Percentiles rank a stretch among this genome's conserved stretches.
Evolutionary conservation across 768 basidiomycete species (phyloP).

Genomic region (Lactifluus pinguis): DNA sequence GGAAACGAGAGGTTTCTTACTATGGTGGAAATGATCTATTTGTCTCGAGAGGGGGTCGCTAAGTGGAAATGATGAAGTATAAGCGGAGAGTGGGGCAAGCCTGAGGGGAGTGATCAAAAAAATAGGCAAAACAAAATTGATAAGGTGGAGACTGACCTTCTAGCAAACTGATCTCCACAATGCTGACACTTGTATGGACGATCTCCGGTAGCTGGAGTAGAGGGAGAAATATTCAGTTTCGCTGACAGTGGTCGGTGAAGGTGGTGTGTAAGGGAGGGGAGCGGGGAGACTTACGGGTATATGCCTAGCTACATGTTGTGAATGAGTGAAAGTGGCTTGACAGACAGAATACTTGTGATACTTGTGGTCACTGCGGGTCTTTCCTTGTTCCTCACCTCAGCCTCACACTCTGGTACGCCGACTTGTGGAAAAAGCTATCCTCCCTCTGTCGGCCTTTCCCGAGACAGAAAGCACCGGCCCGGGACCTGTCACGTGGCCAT

Average conservation of each 20-base stretch:
- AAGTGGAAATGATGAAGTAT: background rate
- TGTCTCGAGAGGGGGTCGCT: slow-evolving; percentile 83
- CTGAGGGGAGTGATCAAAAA: background rate
- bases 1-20: slow-evolving; percentile 48
- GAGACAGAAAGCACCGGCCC: no score
- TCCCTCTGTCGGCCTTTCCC: no score
- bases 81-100: background rate
- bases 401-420: no score
- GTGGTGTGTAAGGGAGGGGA: slow-evolving; percentile 1
- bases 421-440: no score
- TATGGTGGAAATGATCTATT: slow-evolving; percentile 80
- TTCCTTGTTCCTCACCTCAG: no score
- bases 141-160: slow-evolving; percentile 44
- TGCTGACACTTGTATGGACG: slow-evolving; percentile 82
- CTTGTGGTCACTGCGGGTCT: no score
- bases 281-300: slow-evolving; percentile 60
- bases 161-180: slow-evolving; percentile 84
- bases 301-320: slow-evolving; percentile 83
- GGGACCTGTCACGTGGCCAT: no score
- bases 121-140: background rate
- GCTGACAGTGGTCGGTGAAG: background rate
- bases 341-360: no score
- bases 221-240: background rate
- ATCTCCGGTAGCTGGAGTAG: slow-evolving; percentile 68
- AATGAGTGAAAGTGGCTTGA: slow-evolving; percentile 78